Evolutionary conservation across 208 protist genomes (phyloP).

Genomic region (Entamoeba histolytica): DNA sequence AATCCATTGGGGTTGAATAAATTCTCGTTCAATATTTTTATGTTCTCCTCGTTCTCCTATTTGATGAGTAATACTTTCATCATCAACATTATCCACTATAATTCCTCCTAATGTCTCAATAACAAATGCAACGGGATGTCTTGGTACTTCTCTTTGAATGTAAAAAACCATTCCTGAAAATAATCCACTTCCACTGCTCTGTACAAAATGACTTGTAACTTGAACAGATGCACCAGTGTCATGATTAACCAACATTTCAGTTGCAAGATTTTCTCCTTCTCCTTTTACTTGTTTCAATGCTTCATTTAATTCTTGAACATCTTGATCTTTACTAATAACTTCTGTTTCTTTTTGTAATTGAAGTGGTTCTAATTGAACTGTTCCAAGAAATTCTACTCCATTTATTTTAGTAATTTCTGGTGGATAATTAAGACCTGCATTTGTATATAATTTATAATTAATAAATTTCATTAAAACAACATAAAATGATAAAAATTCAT

Average conservation of each 20-base stretch:
- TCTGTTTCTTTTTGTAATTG: neutral
- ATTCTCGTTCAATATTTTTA: neutral
- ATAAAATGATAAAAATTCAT: constrained; percentile 88
- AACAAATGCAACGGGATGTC: neutral
- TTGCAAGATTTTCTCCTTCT: neutral
- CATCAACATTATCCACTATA: neutral
- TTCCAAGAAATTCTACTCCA: neutral
- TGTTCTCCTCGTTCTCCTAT: neutral
- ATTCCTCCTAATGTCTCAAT: neutral
- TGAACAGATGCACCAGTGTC: neutral
- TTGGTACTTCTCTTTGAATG: neutral
- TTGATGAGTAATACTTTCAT: neutral
- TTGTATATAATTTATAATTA: constrained; percentile 71
- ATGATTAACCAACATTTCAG: neutral
- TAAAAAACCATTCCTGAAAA: neutral
- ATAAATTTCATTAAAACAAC: constrained; percentile 75
- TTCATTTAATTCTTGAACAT: neutral
- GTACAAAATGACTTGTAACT: neutral
- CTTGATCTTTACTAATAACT: neutral
- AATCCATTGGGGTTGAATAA: constrained; percentile 26
- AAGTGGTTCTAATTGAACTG: neutral
- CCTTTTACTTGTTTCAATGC: neutral
- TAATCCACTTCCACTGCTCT: neutral
- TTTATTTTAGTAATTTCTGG: neutral
- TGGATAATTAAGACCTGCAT: neutral